Evolutionary conservation across 1,284 basidiomycete genomes (phyloP).

Genomic region (Peniophora sp.): DNA sequence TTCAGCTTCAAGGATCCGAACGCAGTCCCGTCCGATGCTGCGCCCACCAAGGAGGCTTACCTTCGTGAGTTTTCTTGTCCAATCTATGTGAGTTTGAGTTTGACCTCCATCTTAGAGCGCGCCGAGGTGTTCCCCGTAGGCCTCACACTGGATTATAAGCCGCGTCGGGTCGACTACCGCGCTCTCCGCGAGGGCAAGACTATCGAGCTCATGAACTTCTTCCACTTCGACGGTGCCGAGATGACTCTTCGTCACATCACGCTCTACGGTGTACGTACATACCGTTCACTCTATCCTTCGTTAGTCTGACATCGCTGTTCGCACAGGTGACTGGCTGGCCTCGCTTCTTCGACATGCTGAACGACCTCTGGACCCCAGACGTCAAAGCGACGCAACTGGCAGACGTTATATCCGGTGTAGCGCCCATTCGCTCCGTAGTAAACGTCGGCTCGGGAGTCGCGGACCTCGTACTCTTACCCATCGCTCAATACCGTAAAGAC

Average conservation of each 20-base stretch:
- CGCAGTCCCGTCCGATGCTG: slow-evolving; percentile 19
- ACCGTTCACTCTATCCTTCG: slow-evolving; percentile 1
- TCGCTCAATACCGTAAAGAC: slow-evolving; percentile 96
- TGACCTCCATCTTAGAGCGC: slow-evolving; percentile 49
- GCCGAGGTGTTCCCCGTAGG: slow-evolving; percentile 87
- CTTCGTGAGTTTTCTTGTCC: slow-evolving; percentile 48
- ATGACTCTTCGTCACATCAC: slow-evolving; percentile 96
- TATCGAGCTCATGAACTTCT: slow-evolving; percentile 99
- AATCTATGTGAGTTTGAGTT: slow-evolving; percentile 1
- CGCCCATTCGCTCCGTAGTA: slow-evolving; percentile 91
- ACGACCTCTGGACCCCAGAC: slow-evolving; percentile 98
- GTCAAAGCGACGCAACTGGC: slow-evolving; percentile 97
- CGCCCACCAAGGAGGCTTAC: slow-evolving; percentile 50
- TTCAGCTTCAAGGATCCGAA: slow-evolving; percentile 80
- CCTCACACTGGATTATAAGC: slow-evolving; percentile 97
- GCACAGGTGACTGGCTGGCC: slow-evolving; percentile 83
- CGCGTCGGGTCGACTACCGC: slow-evolving; percentile 90
- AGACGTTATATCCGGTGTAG: slow-evolving; percentile 95
- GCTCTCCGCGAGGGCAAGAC: slow-evolving; percentile 89
- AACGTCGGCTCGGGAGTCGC: slow-evolving; percentile 96
- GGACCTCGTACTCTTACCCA: slow-evolving; percentile 90
- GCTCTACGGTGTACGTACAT: slow-evolving; percentile 70
- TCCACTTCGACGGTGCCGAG: slow-evolving; percentile 98
- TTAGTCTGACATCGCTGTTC: background rate
- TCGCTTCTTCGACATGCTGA: slow-evolving; percentile 81